Base-by-base conservation (phyloP, 345 rosid genomes). In the Luvunga scandens region DNA sequence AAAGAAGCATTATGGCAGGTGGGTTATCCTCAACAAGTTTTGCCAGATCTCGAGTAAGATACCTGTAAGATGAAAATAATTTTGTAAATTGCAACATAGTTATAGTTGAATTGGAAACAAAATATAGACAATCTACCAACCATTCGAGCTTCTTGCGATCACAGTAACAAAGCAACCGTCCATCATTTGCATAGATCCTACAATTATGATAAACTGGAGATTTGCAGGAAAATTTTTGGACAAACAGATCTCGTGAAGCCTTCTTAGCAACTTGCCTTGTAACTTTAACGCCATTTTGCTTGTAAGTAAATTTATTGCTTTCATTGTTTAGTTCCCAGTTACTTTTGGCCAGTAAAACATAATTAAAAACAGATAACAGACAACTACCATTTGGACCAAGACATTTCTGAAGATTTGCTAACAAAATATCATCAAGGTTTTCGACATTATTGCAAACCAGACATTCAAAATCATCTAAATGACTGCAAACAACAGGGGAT, bases 161-260 rank as follows among this genome's bases (percentile, higher is more conserved):
- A 77, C 98, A 96, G 72, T 96, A 94, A 83, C 99, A 96, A 82
- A 96, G 93, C 80, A 96, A 75, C 59, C 97, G 87, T 21, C 95
- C 98, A 88, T 96, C 99, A 77, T 88, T 90, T 71, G 99, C 98
- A 78, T 85, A 96, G 84, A 96, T 94, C 89, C 97, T 87, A 82
- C 97, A 96, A 71, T 96, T 94, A 83, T 94, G 98, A 80, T 96
- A 96, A 62, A 92, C 99, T 2, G 97, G 98, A 87, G 98, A 83
- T 82, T 96, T 96, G 92, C 99, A 94, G 53, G 99, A 94, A 85
- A 96, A 92, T 66, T 93, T 96, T 82, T 91, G 88, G 73, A 94
- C 97, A 77, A 96, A 96, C 68, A 90, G 85, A 71, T 90, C 87
- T 78, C 97, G 84, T 66, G 99, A 94, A 67, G 93, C 82, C 87